A percentile compares a stretch with the other conserved stretches of the same genome.
Evolutionary conservation across 176 grass and related monocot genomes (phyloP).

Genomic region (Urochloa ruziziensis): DNA sequence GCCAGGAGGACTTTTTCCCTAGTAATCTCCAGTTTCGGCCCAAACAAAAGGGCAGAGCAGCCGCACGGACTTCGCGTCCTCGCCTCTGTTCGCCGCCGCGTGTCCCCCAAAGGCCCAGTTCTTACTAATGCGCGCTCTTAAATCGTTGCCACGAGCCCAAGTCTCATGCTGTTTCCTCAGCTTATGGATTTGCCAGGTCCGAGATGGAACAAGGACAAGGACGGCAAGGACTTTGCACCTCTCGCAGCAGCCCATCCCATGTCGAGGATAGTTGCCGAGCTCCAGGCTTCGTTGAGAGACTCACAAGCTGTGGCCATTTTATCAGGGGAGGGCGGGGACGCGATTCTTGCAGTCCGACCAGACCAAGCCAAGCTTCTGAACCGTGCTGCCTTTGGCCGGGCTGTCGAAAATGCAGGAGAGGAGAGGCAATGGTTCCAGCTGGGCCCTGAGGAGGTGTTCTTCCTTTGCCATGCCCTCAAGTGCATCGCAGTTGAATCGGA

Average conservation of each 20-base stretch:
- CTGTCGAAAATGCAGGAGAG: slow-evolving; percentile 1
- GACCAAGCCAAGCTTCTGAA: slow-evolving; percentile 31
- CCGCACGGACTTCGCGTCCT: too few species aligned
- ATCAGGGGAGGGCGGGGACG: not conserved
- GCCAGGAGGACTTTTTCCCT: too few species aligned
- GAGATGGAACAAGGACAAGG: slow-evolving; percentile 45
- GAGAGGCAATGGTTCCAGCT: slow-evolving; percentile 48
- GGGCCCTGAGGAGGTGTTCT: slow-evolving; percentile 66
- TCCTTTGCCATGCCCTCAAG: slow-evolving; percentile 37
- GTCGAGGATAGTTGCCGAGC: slow-evolving; percentile 40
- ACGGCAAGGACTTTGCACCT: slow-evolving; percentile 42
- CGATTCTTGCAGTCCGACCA: not conserved
- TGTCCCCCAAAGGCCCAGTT: too few species aligned
- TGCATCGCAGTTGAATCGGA: slow-evolving; percentile 37
- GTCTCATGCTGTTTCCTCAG: not conserved
- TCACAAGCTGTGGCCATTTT: not conserved
- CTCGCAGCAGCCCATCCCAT: slow-evolving; percentile 47
- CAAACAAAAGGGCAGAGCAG: too few species aligned
- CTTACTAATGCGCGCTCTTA: not conserved
- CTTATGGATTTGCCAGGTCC: slow-evolving; percentile 23
- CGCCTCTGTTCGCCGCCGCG: too few species aligned
- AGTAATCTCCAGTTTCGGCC: too few species aligned
- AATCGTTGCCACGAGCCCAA: not conserved
- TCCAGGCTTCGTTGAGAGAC: slow-evolving; percentile 30
- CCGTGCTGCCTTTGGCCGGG: slow-evolving; percentile 35